Percentiles rank a stretch among this genome's conserved stretches.
Evolutionary conservation across 768 basidiomycete species (phyloP).

Genomic region (Galerina marginata): DNA sequence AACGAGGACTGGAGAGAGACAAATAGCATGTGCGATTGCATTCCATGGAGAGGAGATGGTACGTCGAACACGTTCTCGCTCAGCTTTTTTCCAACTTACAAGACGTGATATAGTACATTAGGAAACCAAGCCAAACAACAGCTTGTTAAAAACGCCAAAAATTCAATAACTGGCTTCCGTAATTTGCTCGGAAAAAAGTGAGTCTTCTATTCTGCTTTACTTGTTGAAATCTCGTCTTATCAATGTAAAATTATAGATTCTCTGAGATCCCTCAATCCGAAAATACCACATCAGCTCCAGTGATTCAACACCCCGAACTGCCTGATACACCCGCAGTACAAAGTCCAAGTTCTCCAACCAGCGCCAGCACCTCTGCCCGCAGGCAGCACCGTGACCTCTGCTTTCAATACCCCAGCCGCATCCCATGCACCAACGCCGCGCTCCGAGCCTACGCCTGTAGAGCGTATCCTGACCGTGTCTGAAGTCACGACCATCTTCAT

Average conservation of each 20-base stretch:
- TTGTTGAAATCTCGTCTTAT: not conserved
- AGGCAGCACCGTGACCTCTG: slow-evolving; percentile 46
- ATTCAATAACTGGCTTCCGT: slow-evolving; percentile 94
- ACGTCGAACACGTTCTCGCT: slow-evolving; percentile 33
- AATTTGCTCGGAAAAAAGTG: slow-evolving; percentile 93
- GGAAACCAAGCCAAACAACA: slow-evolving; percentile 95
- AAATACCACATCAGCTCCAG: slow-evolving; percentile 62
- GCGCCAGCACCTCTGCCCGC: slow-evolving; percentile 71
- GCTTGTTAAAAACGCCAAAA: slow-evolving; percentile 91
- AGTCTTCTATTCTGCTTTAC: slow-evolving; percentile 25
- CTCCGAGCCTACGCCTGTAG: slow-evolving; percentile 67
- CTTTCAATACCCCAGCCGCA: slow-evolving; percentile 63
- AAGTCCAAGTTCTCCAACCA: slow-evolving; percentile 79
- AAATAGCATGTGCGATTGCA: slow-evolving; percentile 93
- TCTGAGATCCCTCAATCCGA: slow-evolving; percentile 70
- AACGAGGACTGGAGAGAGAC: slow-evolving; percentile 98
- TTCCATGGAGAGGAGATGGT: slow-evolving; percentile 93
- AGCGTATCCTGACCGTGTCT: slow-evolving; percentile 78
- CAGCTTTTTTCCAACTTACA: not conserved
- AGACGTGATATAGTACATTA: slow-evolving; percentile 70
- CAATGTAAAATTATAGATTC: slow-evolving; percentile 51
- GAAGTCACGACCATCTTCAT: slow-evolving; percentile 90
- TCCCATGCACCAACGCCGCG: slow-evolving; percentile 75
- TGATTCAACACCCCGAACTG: slow-evolving; percentile 77
- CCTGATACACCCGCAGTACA: slow-evolving; percentile 83